Evolutionary conservation across 2,329 filamentous ascomycete species (phyloP).

Genomic region (Talaromyces sp.): DNA sequence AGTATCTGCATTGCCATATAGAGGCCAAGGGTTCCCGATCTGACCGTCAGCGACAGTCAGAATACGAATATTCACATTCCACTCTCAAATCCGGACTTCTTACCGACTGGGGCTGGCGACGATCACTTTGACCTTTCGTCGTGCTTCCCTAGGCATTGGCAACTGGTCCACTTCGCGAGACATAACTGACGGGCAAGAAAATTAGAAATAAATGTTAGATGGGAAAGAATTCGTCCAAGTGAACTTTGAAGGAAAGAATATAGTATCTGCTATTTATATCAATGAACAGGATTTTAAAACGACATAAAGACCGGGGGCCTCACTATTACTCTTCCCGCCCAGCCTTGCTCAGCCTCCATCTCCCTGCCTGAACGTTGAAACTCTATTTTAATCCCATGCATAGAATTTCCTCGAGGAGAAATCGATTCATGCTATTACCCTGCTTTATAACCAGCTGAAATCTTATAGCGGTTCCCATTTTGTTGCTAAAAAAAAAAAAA

Average conservation of each 20-base stretch:
- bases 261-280: background rate
- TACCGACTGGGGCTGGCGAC: slow-evolving; percentile 29
- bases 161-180: slow-evolving; percentile 24
- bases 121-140: slow-evolving; percentile 24
- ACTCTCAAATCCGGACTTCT: background rate
- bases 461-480: too few relatives aligned
- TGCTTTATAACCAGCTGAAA: too few relatives aligned
- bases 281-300: background rate
- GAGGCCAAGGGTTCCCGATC: slow-evolving; percentile 28
- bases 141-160: slow-evolving; percentile 14
- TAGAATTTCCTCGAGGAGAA: too few relatives aligned
- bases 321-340: background rate
- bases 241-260: background rate
- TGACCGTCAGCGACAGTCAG: slow-evolving; percentile 1
- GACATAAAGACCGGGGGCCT: background rate
- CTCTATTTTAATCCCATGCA: background rate
- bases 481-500: too few relatives aligned
- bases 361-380: background rate
- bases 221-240: too few relatives aligned
- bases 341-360: too few relatives aligned
- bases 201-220: background rate
- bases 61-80: too few relatives aligned
- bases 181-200: slow-evolving; percentile 10
- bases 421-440: too few relatives aligned
- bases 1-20: slow-evolving; percentile 25